phyloP scores from a whole-genome alignment of 2,329 filamentous ascomycete genomes.

The Penicillium hordei region DNA sequence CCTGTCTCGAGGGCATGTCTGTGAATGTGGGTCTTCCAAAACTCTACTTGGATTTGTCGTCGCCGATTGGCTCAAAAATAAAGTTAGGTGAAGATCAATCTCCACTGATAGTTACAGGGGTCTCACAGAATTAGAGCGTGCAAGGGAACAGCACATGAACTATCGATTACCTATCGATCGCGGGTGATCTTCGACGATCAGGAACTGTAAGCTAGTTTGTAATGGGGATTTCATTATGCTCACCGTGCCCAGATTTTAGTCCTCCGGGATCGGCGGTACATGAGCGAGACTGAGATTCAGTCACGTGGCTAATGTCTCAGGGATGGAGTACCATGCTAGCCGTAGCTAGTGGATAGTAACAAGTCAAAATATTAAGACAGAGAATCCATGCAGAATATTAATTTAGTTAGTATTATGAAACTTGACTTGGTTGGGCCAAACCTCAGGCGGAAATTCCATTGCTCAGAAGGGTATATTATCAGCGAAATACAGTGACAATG shows the following conservation, averaged over 20 bases:
- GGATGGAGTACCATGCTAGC: no score
- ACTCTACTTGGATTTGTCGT: rapidly evolving
- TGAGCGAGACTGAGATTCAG: neutral
- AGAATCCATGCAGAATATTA: neutral
- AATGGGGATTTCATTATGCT: neutral
- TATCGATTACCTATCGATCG: neutral
- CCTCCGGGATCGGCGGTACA: neutral
- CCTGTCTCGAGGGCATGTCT: neutral
- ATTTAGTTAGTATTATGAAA: neutral
- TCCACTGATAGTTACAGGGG: neutral
- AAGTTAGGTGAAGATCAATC: neutral
- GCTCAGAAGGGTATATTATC: neutral
- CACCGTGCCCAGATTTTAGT: no score
- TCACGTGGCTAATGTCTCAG: no score
- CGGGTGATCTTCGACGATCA: no score
- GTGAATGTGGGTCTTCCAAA: no score
- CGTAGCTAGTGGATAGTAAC: neutral
- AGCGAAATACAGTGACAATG: neutral
- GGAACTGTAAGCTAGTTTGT: no score
- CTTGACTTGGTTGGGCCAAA: neutral
- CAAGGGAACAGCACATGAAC: neutral
- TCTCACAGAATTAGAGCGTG: neutral
- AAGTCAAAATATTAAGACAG: neutral
- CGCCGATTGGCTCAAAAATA: neutral
- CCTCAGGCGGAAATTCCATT: neutral